Base-by-base conservation (phyloP, 768 basidiomycete species). In the Lactarius akahatsu region DNA sequence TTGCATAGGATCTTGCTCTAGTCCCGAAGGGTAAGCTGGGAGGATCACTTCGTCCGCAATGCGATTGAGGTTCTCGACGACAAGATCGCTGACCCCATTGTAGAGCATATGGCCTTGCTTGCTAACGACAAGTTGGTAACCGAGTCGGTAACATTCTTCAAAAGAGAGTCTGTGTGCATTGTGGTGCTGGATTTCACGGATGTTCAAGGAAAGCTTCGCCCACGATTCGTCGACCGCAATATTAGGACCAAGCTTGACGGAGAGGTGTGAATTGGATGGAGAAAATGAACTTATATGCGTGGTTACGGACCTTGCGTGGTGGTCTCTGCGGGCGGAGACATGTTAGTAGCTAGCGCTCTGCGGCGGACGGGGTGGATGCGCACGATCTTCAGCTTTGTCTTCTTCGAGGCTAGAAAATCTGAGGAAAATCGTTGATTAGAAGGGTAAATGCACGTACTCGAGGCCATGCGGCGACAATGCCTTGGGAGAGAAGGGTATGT, bases 101-200 rank as follows among this genome's bases (percentile, higher is more conserved):
- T 98, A 98, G 28, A 99, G 81, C 78, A 83, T 85, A 64, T 89
- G 88, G 3, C 94, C 94, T 61, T 89, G 84, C 75, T 91, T 92
- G 73, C 89, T 84, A 4, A 97, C 83, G 5, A 97, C 95, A 85
- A 98, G 87, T 74, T 95, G 94, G 78, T 97, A 97, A 23, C 90
- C 94, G 75, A 91, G 94, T 52, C 96, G 85, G 75, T 97, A 94
- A 70, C 94, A 92, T 78, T 96, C 95, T 75, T 98, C 93, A 71
- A 90, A 96, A 26, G 90, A 91, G 40, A 99, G 85, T 72, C 87
- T 89, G 58, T 87, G 85, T 4, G 94, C 93, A 76, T 96, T 94
- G 77, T 96, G 93, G 71, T 92, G 90, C 75, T 96, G 94, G 60
- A 99, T 98, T 81, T 96, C 94, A 65, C 86, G 83, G 71, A 99